These are phyloP conservation scores for Nepenthes gracilis DNA, from an alignment of 148 eudicot genomes.

Conservation along the genomic window DNA sequence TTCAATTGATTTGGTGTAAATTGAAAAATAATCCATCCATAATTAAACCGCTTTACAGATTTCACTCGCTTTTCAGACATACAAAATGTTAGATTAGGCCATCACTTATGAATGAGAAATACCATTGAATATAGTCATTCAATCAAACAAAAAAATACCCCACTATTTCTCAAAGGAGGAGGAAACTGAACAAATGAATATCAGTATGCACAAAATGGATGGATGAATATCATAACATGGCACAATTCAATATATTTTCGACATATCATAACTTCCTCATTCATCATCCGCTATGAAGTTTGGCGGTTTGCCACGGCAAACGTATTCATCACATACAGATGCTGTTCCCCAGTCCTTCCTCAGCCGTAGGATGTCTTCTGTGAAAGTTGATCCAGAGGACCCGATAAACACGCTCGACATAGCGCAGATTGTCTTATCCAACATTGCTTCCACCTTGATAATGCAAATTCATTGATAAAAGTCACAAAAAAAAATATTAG, in stretches of 20 bases:
- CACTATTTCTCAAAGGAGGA: background rate
- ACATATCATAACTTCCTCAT: conserved; percentile 18
- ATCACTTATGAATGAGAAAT: background rate
- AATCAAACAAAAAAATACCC: background rate
- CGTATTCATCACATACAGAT: conserved; percentile 80
- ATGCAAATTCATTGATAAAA: background rate
- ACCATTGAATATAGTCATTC: background rate
- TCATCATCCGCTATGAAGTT: conserved; percentile 87
- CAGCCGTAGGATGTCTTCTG: conserved; percentile 82
- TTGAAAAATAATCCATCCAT: too few species aligned
- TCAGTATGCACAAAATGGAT: too few species aligned
- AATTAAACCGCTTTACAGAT: too few species aligned
- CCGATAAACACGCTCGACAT: conserved; percentile 85
- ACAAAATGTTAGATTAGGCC: too few species aligned
- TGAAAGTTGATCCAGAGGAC: conserved; percentile 89
- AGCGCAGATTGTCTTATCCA: conserved; percentile 93
- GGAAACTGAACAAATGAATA: background rate
- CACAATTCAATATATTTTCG: background rate
- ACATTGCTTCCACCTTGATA: conserved; percentile 94
- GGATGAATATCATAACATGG: background rate
- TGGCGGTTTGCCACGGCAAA: conserved; percentile 77
- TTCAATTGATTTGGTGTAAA: too few species aligned
- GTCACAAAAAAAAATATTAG: too few species aligned
- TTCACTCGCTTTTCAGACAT: too few species aligned
- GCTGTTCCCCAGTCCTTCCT: conserved; percentile 88